Evolutionary conservation across 331 rosid genomes (phyloP).

Genomic region (Prunus yedoensis): DNA sequence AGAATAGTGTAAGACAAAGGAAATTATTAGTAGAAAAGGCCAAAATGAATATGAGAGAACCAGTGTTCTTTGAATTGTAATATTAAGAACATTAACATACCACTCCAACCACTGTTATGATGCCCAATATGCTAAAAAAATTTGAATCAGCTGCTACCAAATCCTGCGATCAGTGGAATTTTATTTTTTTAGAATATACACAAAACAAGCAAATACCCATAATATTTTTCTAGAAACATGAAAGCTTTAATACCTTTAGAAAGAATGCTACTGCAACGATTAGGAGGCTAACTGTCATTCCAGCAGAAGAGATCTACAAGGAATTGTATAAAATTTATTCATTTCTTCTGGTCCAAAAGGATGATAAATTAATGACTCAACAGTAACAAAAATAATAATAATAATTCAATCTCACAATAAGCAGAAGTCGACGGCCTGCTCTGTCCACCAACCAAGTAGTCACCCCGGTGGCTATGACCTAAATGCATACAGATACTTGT

Average conservation of each 20-base stretch:
- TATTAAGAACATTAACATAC: constrained; percentile 44
- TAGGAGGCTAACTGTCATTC: constrained; percentile 73
- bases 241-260: constrained; percentile 49
- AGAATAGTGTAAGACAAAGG: constrained; percentile 19
- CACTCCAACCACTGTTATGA: constrained; percentile 74
- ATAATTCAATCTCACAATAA: constrained; percentile 57
- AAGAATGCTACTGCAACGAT: constrained; percentile 69
- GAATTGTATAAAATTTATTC: constrained; percentile 8
- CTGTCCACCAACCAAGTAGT: constrained; percentile 84
- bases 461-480: constrained; percentile 78
- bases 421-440: constrained; percentile 86
- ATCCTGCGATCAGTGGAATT: constrained; percentile 49
- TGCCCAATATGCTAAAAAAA: constrained; percentile 44
- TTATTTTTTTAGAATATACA: constrained; percentile 8
- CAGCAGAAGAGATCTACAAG: constrained; percentile 73
- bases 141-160: constrained; percentile 37
- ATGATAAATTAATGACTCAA: constrained; percentile 7
- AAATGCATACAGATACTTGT: constrained; percentile 26
- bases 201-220: not conserved
- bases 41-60: not conserved
- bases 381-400: constrained; percentile 13
- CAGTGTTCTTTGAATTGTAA: constrained; percentile 3
- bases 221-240: not conserved
- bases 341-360: constrained; percentile 13
- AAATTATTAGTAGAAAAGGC: constrained; percentile 19